A percentile compares a stretch with the other conserved stretches of the same genome.
phyloP scores from a whole-genome alignment of 495 filamentous ascomycete species.

The Aspergillus baeticus region DNA sequence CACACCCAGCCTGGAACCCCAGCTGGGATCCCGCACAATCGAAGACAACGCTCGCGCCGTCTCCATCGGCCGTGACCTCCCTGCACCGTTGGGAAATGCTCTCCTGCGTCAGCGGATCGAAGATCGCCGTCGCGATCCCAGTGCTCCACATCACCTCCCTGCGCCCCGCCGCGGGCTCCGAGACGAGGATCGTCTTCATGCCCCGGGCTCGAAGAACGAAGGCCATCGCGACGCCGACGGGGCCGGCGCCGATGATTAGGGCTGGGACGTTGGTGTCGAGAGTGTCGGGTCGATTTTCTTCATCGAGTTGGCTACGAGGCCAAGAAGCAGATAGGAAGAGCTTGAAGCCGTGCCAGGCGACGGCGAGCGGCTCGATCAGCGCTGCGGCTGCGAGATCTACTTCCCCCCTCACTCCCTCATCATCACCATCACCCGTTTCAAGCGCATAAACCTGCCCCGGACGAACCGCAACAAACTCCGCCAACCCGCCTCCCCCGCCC shows the following conservation, averaged over 20 bases:
- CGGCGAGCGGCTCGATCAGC: conserved; percentile 57
- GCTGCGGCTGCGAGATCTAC: conserved; percentile 40
- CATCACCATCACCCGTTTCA: neutral
- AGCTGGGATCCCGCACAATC: conserved; percentile 51
- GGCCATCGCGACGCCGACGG: conserved; percentile 55
- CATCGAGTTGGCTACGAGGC: too few relatives aligned
- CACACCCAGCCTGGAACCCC: conserved; percentile 40
- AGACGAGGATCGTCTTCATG: conserved; percentile 28
- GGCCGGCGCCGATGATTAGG: conserved; percentile 55
- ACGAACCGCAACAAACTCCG: conserved; percentile 7
- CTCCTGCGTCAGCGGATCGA: conserved; percentile 47
- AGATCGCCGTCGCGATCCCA: conserved; percentile 17
- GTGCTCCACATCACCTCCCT: neutral
- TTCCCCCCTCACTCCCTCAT: neutral
- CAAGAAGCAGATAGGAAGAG: conserved; percentile 32
- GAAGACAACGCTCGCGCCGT: conserved; percentile 49
- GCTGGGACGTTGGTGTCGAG: conserved; percentile 38
- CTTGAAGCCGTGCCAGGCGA: conserved; percentile 57
- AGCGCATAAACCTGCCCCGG: conserved; percentile 7
- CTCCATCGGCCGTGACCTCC: conserved; percentile 29
- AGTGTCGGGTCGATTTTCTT: too few relatives aligned
- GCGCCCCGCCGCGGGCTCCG: conserved; percentile 14
- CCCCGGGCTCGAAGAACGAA: conserved; percentile 47
- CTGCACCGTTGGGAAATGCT: conserved; percentile 38
- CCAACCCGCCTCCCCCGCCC: conserved; percentile 27